These are phyloP conservation scores for Ganoderma boninense DNA, from an alignment of 1,284 basidiomycete genomes.

Conservation along the genomic window DNA sequence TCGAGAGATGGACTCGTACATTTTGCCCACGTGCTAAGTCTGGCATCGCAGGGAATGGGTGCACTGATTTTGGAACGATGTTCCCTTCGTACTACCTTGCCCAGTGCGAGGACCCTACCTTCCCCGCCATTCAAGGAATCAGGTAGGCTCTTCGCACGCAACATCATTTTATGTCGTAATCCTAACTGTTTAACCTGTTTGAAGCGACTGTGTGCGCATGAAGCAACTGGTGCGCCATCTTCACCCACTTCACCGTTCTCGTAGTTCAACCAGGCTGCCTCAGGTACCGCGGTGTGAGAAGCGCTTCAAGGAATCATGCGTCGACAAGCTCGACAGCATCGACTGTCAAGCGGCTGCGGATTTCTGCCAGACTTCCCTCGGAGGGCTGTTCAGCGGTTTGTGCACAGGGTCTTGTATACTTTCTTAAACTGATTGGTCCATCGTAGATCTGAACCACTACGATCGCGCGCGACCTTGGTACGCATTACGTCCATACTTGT, in stretches of 20 bases:
- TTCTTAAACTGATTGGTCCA: neutral
- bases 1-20: neutral
- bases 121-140: constrained; percentile 39
- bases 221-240: constrained; percentile 44
- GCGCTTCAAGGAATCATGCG: constrained; percentile 40
- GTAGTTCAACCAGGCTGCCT: neutral
- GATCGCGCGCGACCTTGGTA: constrained; percentile 36
- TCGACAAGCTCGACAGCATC: constrained; percentile 47
- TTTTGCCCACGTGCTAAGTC: neutral
- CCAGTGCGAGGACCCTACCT: constrained; percentile 40
- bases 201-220: constrained; percentile 42
- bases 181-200: neutral
- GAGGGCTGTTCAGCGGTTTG: constrained; percentile 25
- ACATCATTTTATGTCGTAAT: no score
- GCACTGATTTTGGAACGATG: constrained; percentile 38
- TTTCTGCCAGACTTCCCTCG: constrained; percentile 45
- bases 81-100: constrained; percentile 44
- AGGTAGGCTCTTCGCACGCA: constrained; percentile 19
- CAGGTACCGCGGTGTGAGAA: constrained; percentile 42
- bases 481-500: constrained; percentile 1
- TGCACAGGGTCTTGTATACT: neutral
- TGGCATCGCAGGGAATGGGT: constrained; percentile 53
- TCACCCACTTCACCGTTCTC: neutral
- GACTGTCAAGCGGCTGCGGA: constrained; percentile 48
- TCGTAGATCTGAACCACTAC: constrained; percentile 24